Base-by-base conservation (phyloP, 345 rosid genomes). In the Lenwebbia sp. region DNA sequence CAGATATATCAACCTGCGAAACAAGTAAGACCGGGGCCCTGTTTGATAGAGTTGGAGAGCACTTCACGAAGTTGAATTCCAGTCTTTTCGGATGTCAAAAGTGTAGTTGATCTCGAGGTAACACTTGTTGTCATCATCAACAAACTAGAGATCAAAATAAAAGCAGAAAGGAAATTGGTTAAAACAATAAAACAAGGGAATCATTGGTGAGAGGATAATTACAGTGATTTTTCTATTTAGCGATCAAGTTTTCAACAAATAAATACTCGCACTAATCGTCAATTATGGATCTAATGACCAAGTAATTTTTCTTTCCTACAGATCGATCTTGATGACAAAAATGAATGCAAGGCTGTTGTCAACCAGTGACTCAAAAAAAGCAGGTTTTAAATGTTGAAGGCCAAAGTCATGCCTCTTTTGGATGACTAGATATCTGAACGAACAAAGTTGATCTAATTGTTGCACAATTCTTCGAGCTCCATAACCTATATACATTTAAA, bases 31-130 rank as follows among this genome's bases (percentile, higher is more conserved):
- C 83, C 58, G 84, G 76, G 40, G 76, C 76, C 54, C 52, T 83
- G 30, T 74, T 37, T 70, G 47, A 70, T 21, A 37, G 78, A 70
- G 47, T 37, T 19, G 47, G 81, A 37, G 3, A 70, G 81, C 47
- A 0, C 81, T 70, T 70, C 81, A 70, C 14, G 41, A 54, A 74
- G 60, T 30, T 54, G 60, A 83, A 56, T 33, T 85, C 98, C 99
- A 94, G 0, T 92, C 94, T 93, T 92, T 96, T 85, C 95, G 92
- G 90, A 96, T 96, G 88, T 95, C 96, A n/a, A 96, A 96, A 40
- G 92, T 92, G 92, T 96, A 96, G 93, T 93, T 96, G 92, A 96
- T 92, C 92, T 94, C 98, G 91, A 95, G 90, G 91, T 96, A 92
- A 92, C 93, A 91, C 90, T 94, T 96, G 90, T 92, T 91, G 86